These are phyloP conservation scores for Trichoderma gracile DNA, from an alignment of 2,329 filamentous ascomycete species.

Conservation along the genomic window DNA sequence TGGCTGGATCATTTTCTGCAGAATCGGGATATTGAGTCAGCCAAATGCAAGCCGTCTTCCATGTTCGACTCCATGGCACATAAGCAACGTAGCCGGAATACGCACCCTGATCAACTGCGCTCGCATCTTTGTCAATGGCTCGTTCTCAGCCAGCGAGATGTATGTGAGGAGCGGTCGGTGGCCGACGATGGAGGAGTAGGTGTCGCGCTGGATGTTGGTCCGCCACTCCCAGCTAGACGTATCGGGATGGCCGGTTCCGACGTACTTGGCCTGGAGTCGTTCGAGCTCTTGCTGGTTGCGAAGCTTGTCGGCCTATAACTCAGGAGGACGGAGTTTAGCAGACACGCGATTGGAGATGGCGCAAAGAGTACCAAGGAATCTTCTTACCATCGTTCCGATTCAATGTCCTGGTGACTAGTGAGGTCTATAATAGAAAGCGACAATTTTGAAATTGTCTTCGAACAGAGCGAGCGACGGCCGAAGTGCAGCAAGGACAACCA, in stretches of 20 bases:
- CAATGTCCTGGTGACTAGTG: too few species aligned
- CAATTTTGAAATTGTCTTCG: too few species aligned
- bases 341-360: background rate
- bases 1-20: conserved; percentile 67
- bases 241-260: conserved; percentile 94
- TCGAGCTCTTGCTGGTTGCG: conserved; percentile 97
- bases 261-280: conserved; percentile 90
- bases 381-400: background rate
- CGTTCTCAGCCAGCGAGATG: conserved; percentile 85
- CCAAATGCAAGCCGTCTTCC: background rate
- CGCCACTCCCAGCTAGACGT: conserved; percentile 98
- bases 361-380: background rate
- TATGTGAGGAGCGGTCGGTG: conserved; percentile 87
- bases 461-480: background rate
- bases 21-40: conserved; percentile 14
- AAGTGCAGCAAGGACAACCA: background rate
- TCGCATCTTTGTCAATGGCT: conserved; percentile 76
- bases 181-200: conserved; percentile 82
- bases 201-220: conserved; percentile 93
- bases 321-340: background rate
- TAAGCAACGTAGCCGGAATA: conserved; percentile 11
- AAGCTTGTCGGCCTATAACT: conserved; percentile 83
- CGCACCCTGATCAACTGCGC: conserved; percentile 74
- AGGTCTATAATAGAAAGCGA: background rate
- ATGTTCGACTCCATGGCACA: too few species aligned